Percentiles rank a stretch among this genome's conserved stretches.
Evolutionary conservation across 116 monocot species (phyloP).

Genomic region (Cymodocea nodosa): DNA sequence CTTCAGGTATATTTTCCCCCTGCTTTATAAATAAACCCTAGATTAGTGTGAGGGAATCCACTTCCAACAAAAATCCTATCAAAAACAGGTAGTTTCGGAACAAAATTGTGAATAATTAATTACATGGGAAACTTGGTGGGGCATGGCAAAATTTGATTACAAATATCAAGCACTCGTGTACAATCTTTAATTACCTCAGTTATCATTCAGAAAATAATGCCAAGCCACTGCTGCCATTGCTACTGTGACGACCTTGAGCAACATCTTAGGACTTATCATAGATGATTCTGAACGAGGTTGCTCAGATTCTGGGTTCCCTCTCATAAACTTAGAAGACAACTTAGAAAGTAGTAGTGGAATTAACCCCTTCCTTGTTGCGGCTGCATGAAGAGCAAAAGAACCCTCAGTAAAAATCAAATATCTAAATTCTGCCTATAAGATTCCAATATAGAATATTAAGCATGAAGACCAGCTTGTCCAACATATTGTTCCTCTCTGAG

Average conservation of each 20-base stretch:
- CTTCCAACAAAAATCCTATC: background rate
- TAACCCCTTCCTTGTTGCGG: constrained; percentile 10
- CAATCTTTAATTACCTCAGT: background rate
- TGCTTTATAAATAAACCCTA: too few relatives aligned
- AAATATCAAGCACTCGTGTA: background rate
- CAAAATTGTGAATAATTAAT: background rate
- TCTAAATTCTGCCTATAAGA: background rate
- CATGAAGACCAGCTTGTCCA: too few relatives aligned
- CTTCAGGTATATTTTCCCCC: too few relatives aligned
- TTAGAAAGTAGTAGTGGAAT: constrained; percentile 14
- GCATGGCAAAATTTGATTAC: background rate
- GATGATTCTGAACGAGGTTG: constrained; percentile 5
- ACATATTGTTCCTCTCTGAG: too few relatives aligned
- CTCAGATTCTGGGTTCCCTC: constrained; percentile 7
- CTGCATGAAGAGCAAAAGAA: constrained; percentile 8
- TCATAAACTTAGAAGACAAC: constrained; percentile 12
- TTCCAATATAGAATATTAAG: too few relatives aligned
- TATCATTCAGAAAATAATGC: constrained; percentile 17
- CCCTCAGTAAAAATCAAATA: background rate
- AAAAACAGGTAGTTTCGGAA: background rate
- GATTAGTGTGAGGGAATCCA: too few relatives aligned
- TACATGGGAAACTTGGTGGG: background rate
- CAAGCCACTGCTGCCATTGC: constrained; percentile 19
- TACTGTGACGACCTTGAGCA: constrained; percentile 19
- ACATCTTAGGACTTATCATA: background rate